Conservation (phyloP, 495 filamentous ascomycete genomes). For the Penicillium manginii region DNA sequence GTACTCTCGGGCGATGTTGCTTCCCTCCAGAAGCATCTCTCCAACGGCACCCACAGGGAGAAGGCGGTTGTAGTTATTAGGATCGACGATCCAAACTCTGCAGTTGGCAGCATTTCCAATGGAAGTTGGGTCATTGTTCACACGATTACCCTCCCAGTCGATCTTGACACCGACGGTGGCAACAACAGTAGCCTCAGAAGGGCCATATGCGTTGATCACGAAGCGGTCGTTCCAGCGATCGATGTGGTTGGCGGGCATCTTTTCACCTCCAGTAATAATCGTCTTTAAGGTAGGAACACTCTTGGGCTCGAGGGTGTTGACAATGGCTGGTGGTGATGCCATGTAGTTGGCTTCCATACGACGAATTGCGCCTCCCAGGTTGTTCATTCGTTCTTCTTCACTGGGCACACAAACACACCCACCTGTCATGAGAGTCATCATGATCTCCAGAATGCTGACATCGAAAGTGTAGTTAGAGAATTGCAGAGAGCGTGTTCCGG, state of each 20-base stretch:
- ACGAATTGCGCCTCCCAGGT: constrained; percentile 46
- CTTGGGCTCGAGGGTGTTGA: constrained; percentile 49
- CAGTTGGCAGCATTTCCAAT: constrained; percentile 47
- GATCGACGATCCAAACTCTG: constrained; percentile 63
- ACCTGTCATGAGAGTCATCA: constrained; percentile 64
- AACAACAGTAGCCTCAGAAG: constrained; percentile 55
- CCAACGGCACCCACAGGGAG: constrained; percentile 64
- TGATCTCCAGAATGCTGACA: constrained; percentile 65
- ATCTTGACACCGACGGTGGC: constrained; percentile 45
- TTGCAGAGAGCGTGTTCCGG: constrained; percentile 63
- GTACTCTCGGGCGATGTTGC: constrained; percentile 62
- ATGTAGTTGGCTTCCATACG: constrained; percentile 47
- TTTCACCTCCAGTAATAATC: constrained; percentile 60
- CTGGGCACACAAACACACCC: constrained; percentile 69
- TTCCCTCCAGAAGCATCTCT: constrained; percentile 69
- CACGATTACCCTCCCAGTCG: constrained; percentile 46
- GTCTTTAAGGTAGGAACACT: constrained; percentile 52
- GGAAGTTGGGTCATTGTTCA: constrained; percentile 39
- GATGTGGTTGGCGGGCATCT: constrained; percentile 50
- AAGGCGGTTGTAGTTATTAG: constrained; percentile 57
- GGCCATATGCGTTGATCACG: constrained; percentile 60
- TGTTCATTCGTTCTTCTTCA: constrained; percentile 56
- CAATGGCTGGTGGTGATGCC: constrained; percentile 48
- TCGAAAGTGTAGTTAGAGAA: constrained; percentile 74
- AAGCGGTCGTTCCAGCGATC: constrained; percentile 45